These are phyloP conservation scores for Yamadazyma triangularis DNA, from an alignment of 1,139 yeast genomes.

Conservation along the genomic window DNA sequence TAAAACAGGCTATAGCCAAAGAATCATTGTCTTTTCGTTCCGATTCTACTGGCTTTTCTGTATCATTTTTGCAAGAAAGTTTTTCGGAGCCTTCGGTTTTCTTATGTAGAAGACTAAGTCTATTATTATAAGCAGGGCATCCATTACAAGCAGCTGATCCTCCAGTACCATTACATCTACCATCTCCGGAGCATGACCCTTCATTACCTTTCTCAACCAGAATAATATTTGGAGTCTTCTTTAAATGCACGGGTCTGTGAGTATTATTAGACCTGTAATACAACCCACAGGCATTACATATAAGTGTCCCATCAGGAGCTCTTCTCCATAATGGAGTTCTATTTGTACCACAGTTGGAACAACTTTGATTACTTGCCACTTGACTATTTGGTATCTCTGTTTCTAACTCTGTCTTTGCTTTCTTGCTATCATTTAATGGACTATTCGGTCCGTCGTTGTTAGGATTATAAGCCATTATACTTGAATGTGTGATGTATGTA, in stretches of 20 bases:
- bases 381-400: neutral
- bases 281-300: constrained; percentile 72
- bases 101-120: constrained; percentile 33
- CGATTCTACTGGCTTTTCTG: constrained; percentile 6
- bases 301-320: constrained; percentile 60
- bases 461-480: too few relatives aligned
- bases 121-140: constrained; percentile 77
- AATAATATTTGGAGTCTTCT: constrained; percentile 61
- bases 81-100: constrained; percentile 1
- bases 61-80: too few relatives aligned
- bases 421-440: too few relatives aligned
- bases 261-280: constrained; percentile 51
- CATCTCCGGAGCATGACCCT: constrained; percentile 81
- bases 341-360: constrained; percentile 66
- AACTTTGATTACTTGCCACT: constrained; percentile 28
- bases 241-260: constrained; percentile 57
- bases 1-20: constrained; percentile 69
- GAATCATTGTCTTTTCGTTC: constrained; percentile 25
- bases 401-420: too few relatives aligned
- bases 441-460: too few relatives aligned
- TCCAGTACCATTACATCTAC: constrained; percentile 84
- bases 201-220: constrained; percentile 34
- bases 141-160: constrained; percentile 78
- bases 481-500: too few relatives aligned
- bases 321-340: constrained; percentile 69